These are phyloP conservation scores for Corinectria fuckeliana DNA, from an alignment of 2,329 filamentous ascomycete species.

Conservation along the genomic window DNA sequence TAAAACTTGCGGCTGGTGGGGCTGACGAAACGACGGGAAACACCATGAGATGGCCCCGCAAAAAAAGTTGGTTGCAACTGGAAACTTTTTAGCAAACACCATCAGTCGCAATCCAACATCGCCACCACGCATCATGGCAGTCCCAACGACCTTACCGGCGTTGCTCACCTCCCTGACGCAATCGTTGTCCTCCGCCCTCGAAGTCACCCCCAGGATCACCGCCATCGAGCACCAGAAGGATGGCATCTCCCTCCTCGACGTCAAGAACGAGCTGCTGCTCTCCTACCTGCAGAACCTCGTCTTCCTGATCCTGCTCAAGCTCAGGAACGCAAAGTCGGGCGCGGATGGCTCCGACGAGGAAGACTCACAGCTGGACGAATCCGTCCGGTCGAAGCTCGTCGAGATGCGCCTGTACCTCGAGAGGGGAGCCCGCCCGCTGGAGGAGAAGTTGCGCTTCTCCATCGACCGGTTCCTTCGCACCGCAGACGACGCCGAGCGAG, in stretches of 20 bases:
- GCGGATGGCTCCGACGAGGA: conserved; percentile 38
- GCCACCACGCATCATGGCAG: conserved; percentile 50
- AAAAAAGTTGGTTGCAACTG: conserved; percentile 39
- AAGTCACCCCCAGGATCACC: conserved; percentile 69
- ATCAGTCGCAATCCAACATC: conserved; percentile 28
- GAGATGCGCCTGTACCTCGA: conserved; percentile 93
- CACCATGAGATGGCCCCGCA: conserved; percentile 33
- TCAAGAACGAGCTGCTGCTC: conserved; percentile 96
- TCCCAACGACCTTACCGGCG: conserved; percentile 55
- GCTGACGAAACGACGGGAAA: background rate
- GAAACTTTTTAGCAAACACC: conserved; percentile 36
- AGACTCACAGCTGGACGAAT: conserved; percentile 60
- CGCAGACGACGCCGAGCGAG: conserved; percentile 73
- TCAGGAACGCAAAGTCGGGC: conserved; percentile 62
- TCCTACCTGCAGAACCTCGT: conserved; percentile 95
- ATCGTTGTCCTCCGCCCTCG: conserved; percentile 67
- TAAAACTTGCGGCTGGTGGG: background rate
- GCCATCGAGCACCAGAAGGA: conserved; percentile 76
- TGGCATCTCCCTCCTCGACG: conserved; percentile 92
- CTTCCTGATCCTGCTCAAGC: conserved; percentile 82
- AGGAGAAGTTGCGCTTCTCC: conserved; percentile 91
- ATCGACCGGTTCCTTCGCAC: conserved; percentile 93
- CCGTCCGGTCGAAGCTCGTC: conserved; percentile 84
- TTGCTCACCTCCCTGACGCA: conserved; percentile 62
- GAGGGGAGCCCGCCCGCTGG: conserved; percentile 87